Evolutionary conservation across 306 rosid species (phyloP).

Genomic region (Vigna reflexopilosa): DNA sequence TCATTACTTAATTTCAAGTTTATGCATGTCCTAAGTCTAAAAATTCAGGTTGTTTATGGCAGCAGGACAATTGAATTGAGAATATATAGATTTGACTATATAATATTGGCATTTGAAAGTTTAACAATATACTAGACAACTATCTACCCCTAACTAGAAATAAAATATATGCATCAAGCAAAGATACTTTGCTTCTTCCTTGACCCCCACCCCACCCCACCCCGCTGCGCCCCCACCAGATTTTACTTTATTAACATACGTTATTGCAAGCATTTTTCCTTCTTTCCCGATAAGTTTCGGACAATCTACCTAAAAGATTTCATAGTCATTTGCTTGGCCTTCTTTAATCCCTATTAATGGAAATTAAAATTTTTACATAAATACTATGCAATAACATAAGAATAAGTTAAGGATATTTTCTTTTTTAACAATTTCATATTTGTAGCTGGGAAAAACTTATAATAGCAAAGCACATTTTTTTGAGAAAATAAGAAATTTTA

Average conservation of each 20-base stretch:
- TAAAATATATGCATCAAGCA: neutral
- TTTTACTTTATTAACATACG: slow-evolving; percentile 2
- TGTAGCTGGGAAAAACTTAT: slow-evolving; percentile 14
- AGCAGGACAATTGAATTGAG: neutral
- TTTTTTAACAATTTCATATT: slow-evolving; percentile 12
- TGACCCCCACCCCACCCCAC: too few relatives aligned
- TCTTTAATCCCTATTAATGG: neutral
- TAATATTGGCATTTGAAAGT: neutral
- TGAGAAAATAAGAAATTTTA: slow-evolving; percentile 8
- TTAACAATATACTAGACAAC: neutral
- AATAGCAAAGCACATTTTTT: slow-evolving; percentile 9
- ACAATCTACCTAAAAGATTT: slow-evolving; percentile 18
- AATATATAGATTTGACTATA: slow-evolving; percentile 20
- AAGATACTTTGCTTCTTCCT: neutral
- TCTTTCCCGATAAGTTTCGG: neutral
- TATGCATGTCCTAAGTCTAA: slow-evolving; percentile 15
- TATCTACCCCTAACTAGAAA: slow-evolving; percentile 16
- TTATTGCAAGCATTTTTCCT: neutral
- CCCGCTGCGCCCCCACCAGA: too few relatives aligned
- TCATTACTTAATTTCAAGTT: neutral
- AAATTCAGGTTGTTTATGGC: slow-evolving; percentile 24
- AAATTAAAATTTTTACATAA: slow-evolving; percentile 20
- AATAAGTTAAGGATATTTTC: slow-evolving; percentile 19
- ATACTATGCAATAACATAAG: slow-evolving; percentile 2
- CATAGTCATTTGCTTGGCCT: neutral